phyloP scores from a whole-genome alignment of 139 green algal species.

The Astrephomene gubernaculifera region DNA sequence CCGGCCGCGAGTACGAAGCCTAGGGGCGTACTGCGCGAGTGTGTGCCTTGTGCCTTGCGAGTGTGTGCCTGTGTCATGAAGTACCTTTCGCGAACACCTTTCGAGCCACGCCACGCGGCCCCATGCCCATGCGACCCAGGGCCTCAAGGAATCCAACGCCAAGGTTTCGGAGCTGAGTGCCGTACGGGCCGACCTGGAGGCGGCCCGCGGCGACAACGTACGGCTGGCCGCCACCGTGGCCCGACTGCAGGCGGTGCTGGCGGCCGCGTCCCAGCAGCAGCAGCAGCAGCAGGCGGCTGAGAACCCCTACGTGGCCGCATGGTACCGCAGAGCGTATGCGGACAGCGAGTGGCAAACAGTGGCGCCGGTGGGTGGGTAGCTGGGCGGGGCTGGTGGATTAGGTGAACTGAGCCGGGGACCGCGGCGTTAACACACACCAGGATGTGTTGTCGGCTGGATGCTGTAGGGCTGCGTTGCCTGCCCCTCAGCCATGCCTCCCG shows the following conservation, averaged over 20 bases:
- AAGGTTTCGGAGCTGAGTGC: conserved; percentile 24
- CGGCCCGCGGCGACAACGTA: conserved; percentile 30
- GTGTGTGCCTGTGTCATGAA: no score
- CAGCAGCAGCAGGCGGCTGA: background rate
- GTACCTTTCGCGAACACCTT: no score
- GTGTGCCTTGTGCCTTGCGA: no score
- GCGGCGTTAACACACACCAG: no score
- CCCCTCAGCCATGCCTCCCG: no score
- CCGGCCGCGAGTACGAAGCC: no score
- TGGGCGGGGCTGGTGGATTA: background rate
- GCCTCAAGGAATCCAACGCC: conserved; percentile 43
- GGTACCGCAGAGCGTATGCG: conserved; percentile 46
- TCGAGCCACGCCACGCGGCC: no score
- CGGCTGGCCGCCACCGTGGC: conserved; percentile 42
- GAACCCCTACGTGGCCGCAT: conserved; percentile 52
- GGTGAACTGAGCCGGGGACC: background rate
- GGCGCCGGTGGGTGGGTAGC: conserved; percentile 10
- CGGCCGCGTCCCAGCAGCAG: background rate
- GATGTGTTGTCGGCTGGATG: no score
- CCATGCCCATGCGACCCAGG: no score
- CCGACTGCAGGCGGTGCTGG: conserved; percentile 45
- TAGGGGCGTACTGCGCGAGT: no score
- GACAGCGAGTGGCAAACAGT: conserved; percentile 43
- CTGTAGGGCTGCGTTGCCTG: no score
- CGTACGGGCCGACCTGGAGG: conserved; percentile 40